Evolutionary conservation across 139 green algal genomes (phyloP), one percentile per base, ranked within the genome.

Genomic region (Chlorella sp.): DNA sequence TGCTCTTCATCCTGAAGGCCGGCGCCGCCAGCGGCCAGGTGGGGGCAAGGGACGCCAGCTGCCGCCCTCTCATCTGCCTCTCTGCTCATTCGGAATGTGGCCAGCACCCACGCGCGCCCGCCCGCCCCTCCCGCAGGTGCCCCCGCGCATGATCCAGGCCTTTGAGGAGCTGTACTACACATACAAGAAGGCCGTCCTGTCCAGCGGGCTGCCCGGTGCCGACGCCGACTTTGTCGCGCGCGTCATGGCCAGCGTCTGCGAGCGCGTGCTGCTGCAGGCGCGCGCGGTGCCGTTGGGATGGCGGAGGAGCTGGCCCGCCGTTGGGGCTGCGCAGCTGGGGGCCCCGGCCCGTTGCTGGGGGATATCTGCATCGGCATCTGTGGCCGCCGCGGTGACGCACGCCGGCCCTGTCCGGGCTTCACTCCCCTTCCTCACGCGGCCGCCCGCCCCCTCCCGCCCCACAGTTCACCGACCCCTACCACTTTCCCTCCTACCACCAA

Each of bases 401-500:
- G n/a, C n/a, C n/a, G n/a, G n/a, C n/a, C n/a, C n/a, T n/a, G n/a
- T n/a, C n/a, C n/a, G n/a, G n/a, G n/a, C n/a, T n/a, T n/a, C n/a
- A n/a, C n/a, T n/a, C n/a, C n/a, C n/a, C n/a, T n/a, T n/a, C n/a
- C n/a, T n/a, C n/a, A n/a, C n/a, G n/a, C n/a, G n/a, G n/a, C n/a
- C n/a, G n/a, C n/a, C n/a, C n/a, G n/a, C n/a, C n/a, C n/a, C n/a
- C n/a, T n/a, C n/a, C n/a, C n/a, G n/a, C n/a, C n/a, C n/a, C n/a
- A n/a, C 67, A 79, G 56, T 8, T 79, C 31, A 36, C 67, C 35
- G 53, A 86, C 9, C 89, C 92, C 2, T 98, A 95, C 89, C 93
- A 83, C 25, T 99, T 99, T 79, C 91, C 91, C 2, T 97, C 91
- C 29, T 83, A 87, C 76, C 96, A 99, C 85, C 41, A 86, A n/a